Conservation (phyloP, 108 stramenopile genomes). For the Stephanodiscus triporus region DNA sequence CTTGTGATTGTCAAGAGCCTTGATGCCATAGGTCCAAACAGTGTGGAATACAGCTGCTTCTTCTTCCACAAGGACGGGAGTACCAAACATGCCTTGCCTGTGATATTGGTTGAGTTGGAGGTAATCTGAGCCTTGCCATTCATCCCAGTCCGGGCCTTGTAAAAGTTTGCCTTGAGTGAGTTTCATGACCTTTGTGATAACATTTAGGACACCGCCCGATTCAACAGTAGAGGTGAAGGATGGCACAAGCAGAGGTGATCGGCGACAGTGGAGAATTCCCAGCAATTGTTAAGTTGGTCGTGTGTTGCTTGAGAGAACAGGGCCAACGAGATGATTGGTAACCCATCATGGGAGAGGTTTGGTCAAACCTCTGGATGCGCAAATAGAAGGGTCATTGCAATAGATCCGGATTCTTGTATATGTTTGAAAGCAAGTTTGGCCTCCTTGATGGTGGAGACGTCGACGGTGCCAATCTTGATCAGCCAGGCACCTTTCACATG, state of each 20-base stretch:
- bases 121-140: not conserved
- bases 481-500: not conserved
- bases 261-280: no score
- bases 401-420: no score
- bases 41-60: not conserved
- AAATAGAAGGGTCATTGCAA: no score
- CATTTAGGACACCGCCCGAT: not conserved
- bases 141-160: not conserved
- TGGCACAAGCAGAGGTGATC: no score
- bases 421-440: not conserved
- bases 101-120: not conserved
- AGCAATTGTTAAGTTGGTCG: no score
- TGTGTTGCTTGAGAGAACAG: no score
- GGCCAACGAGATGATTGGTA: no score
- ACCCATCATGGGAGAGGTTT: no score
- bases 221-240: no score
- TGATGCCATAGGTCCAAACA: constrained; percentile 1
- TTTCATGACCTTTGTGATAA: not conserved
- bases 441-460: not conserved
- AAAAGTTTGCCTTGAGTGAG: not conserved
- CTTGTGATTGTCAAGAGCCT: not conserved
- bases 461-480: not conserved
- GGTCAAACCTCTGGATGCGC: no score
- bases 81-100: not conserved
- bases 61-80: not conserved